phyloP scores from a whole-genome alignment of 306 rosid genomes.

The Dalbergia cultrata region DNA sequence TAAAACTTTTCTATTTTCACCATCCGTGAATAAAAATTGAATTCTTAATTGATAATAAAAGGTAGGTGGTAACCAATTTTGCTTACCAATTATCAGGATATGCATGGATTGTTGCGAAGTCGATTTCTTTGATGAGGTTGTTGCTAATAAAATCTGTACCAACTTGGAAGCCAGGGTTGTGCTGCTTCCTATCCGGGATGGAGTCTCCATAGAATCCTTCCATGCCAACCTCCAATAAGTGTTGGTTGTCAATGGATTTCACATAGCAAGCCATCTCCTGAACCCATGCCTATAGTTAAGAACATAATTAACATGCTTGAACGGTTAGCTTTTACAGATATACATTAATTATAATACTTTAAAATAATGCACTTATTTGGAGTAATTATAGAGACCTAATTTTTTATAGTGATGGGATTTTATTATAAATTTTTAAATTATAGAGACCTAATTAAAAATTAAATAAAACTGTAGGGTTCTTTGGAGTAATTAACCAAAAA shows the following conservation, averaged over 20 bases:
- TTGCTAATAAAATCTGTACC: constrained; percentile 65
- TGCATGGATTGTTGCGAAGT: constrained; percentile 69
- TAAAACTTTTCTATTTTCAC: too few species aligned
- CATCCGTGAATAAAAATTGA: too few species aligned
- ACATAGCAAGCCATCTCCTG: constrained; percentile 65
- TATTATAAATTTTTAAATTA: too few species aligned
- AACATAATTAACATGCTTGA: neutral
- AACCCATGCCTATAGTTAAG: constrained; percentile 61
- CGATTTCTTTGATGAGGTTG: constrained; percentile 56
- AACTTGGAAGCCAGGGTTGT: constrained; percentile 62
- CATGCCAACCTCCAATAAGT: constrained; percentile 69
- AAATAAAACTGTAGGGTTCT: too few species aligned
- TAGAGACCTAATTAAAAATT: too few species aligned
- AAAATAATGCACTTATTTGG: too few species aligned
- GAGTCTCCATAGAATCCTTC: constrained; percentile 80
- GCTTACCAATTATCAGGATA: constrained; percentile 67
- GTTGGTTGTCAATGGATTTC: constrained; percentile 62
- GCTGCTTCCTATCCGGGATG: constrained; percentile 54
- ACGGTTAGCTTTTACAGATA: neutral
- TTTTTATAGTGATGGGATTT: too few species aligned
- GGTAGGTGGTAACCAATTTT: neutral
- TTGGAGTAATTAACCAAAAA: too few species aligned
- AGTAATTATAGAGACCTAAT: too few species aligned
- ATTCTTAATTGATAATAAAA: too few species aligned
- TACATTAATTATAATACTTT: too few species aligned